Conservation (phyloP, 805 yeast species). For the Maudiozyma saulgeensis region DNA sequence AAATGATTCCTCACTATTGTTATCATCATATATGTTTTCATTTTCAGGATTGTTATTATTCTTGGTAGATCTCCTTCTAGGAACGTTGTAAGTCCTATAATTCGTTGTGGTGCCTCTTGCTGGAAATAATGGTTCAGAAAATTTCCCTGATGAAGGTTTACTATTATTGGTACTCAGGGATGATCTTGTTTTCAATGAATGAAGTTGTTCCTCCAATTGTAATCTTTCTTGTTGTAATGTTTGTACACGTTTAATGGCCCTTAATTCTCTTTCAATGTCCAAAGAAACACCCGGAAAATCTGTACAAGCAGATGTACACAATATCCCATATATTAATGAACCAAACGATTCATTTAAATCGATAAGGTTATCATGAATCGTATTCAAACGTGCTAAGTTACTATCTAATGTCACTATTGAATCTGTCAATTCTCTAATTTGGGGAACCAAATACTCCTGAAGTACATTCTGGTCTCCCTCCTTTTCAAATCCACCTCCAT, state of each 20-base stretch:
- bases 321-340: conserved; percentile 66
- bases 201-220: conserved; percentile 8
- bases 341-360: conserved; percentile 72
- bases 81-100: background rate
- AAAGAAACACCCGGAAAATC: conserved; percentile 41
- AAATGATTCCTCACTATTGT: conserved; percentile 28
- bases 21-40: conserved; percentile 18
- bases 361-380: conserved; percentile 51
- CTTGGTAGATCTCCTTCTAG: background rate
- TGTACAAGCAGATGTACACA: conserved; percentile 82
- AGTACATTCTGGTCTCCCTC: conserved; percentile 12
- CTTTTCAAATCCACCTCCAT: conserved; percentile 4
- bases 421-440: conserved; percentile 39
- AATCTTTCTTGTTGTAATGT: conserved; percentile 14
- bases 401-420: conserved; percentile 46
- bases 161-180: background rate
- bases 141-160: background rate
- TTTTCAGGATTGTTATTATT: background rate
- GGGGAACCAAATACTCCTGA: conserved; percentile 33
- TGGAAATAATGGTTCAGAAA: conserved; percentile 9
- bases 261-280: conserved; percentile 20
- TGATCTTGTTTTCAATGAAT: conserved; percentile 1
- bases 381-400: conserved; percentile 47
- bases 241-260: conserved; percentile 13
- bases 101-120: background rate